Evolutionary conservation across 1,139 yeast species (phyloP), one percentile per base, ranked within the genome.

Genomic region (Pichia sp.): DNA sequence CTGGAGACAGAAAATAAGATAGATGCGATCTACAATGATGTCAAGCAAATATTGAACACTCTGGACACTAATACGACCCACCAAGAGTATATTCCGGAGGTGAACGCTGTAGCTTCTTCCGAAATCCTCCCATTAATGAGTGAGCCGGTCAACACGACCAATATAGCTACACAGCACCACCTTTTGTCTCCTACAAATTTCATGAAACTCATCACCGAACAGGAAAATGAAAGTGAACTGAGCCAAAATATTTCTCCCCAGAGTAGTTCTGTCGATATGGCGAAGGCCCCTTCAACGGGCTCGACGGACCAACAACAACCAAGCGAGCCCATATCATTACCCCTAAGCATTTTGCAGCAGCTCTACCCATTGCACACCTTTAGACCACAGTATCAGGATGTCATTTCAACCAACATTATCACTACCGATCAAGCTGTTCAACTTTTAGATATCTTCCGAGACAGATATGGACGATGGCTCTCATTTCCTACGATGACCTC

Each of bases 381-480:
- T 21, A 40, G 42, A 30, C 48, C 50, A 10, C n/a, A 28, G 4
- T 53, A 49, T 44, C 39, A 48, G 44, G 84, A 82, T 59, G 65
- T 81, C 2, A 72, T 83, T 2, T 60, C 74, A 1, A 60, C 75
- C 39, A 80, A 80, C 2, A 70, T 85, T 7, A 60, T 87, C n/a
- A 65, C 80, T 0, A 66, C 74, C 46, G 66, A 67, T 3, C 83
- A 83, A 59, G 79, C 80, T 0, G 61, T 74, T 8, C 74, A 73
- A 34, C 66, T 86, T 41, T 67, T 87, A 58, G 74, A 74, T 49
- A 79, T 78, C 51, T 87, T 87, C 63, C 70, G 87, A 47, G 77
- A 82, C 52, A 76, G 85, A 61, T 86, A 83, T 62, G 89, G 90
- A 9, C 72, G 87, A 41, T 87, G 95, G 95, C 83, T 85, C 3